Evolutionary conservation across 2,329 filamentous ascomycete genomes (phyloP), one percentile per base, ranked within the genome.

Genomic region (Clonostachys sp.): DNA sequence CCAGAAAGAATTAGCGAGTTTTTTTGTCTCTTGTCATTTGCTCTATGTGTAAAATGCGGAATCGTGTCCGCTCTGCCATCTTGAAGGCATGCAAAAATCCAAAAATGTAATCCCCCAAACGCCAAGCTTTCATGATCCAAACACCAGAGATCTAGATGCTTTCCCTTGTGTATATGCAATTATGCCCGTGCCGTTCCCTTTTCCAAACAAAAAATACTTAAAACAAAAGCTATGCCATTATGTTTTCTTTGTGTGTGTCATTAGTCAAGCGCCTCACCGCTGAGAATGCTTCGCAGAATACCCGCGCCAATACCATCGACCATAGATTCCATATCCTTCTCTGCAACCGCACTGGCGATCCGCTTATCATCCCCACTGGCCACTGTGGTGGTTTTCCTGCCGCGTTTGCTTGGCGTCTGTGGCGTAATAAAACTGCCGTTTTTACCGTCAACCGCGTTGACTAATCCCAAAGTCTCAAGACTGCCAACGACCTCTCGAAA

Each of bases 401-500:
- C 78, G 46, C 82, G 82, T 59, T 86, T 87, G 55, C 86, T 87
- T 2, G 89, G 88, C 9, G 87, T 90, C 51, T 84, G 81, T 34
- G 81, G 61, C 58, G 72, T 69, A 41, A 80, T 67, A 60, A 87
- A 84, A 53, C 78, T 88, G 42, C 81, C 87, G 44, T 73, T 86
- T 72, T 80, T 89, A 57, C 72, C 88, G 71, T 78, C 89, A 61
- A 70, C 88, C 59, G 68, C 85, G 66, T 63, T 86, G 6, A 96
- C 77, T 18, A 97, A 72, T 2, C 89, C 91, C 42, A 96, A 71
- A 0, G 91, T 94, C 71, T 99, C 94, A 45, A 99, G 69, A 56
- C 89, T 95, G 35, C 87, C 84, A 17, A 96, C 77, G 6, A 99
- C 91, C 66, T 99, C 94, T 49, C 91, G 83, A 66, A 99, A 99